phyloP scores from a whole-genome alignment of 2,329 filamentous ascomycete species.

The Aspergillus neoniger region DNA sequence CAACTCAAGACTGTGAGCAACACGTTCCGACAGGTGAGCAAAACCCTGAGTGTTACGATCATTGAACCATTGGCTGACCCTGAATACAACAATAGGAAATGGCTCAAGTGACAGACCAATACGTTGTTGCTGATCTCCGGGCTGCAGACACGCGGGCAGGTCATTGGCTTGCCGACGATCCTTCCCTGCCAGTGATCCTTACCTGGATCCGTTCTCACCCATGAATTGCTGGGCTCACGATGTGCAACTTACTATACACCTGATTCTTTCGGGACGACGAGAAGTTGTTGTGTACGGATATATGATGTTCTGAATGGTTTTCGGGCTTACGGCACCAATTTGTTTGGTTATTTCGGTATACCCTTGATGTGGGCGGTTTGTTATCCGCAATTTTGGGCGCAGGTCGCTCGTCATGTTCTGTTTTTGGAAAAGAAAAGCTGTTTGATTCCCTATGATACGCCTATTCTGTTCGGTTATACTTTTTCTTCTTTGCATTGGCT shows the following conservation, averaged over 20 bases:
- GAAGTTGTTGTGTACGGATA: neutral
- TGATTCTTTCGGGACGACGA: neutral
- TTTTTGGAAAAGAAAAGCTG: conserved; percentile 4
- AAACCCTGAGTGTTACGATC: neutral
- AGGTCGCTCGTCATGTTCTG: conserved; percentile 17
- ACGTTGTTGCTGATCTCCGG: conserved; percentile 58
- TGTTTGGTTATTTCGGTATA: conserved; percentile 8
- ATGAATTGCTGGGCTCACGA: conserved; percentile 14
- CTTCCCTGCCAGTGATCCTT: conserved; percentile 54
- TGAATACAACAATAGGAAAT: conserved; percentile 52
- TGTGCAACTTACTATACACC: neutral
- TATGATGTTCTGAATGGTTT: conserved; percentile 4
- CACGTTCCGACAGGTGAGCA: conserved; percentile 52
- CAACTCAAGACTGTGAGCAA: conserved; percentile 53
- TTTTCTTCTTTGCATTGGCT: neutral
- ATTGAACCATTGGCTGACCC: neutral
- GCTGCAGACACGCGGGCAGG: conserved; percentile 57
- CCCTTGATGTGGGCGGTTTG: conserved; percentile 17
- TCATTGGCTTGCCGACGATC: conserved; percentile 65
- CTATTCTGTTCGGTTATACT: neutral
- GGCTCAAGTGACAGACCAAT: conserved; percentile 57
- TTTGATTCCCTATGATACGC: neutral
- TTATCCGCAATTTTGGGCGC: conserved; percentile 15
- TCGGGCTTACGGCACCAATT: conserved; percentile 10
- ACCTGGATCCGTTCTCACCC: conserved; percentile 46